Evolutionary conservation across 129 eudicot species (phyloP), one percentile per base, ranked within the genome.

Genomic region (Solidago caesia): DNA sequence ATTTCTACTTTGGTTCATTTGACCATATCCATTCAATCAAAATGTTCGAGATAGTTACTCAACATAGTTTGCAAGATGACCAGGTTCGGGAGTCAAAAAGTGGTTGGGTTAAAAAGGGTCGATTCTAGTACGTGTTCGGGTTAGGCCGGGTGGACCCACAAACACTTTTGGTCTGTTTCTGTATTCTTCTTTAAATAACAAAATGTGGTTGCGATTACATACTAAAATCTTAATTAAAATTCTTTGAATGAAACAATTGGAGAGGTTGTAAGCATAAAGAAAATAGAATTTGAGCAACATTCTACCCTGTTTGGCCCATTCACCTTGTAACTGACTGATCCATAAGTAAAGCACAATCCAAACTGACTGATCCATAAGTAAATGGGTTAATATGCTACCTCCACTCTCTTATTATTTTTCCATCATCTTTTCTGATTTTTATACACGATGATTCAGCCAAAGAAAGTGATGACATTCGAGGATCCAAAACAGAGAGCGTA

Each of bases 401-500:
- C 27, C 14, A 10, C 43, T 26, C 49, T 57, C 12, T 57, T 4
- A 8, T 60, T 60, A 16, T 72, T 12, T 60, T 59, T 15, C 12
- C 14, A 8, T 8, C 45, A 42, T 47, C 10, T 45, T 57, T 21
- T 9, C 25, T 64, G 52, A 45, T 29, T 27, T 44, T 53, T 66
- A 26, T 8, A 11, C 15, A 12, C 77, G 71, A n/a, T 75, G 51
- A 14, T 83, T 66, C 90, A 95, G 99, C 97, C 92, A 5, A 95
- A 95, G 86, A 91, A 95, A 84, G 93, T 95, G 3, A 49, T 89
- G 86, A 63, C 89, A 41, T 91, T 91, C 61, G 96, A 91, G 85
- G 99, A 95, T 80, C 82, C 96, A 74, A 95, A 95, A 73, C 97
- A 89, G 75, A 85, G 97, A 87, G 99, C 94, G 4, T 53, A 12